phyloP scores from a whole-genome alignment of 2,329 filamentous ascomycete genomes.

The Dactylellina sp. region DNA sequence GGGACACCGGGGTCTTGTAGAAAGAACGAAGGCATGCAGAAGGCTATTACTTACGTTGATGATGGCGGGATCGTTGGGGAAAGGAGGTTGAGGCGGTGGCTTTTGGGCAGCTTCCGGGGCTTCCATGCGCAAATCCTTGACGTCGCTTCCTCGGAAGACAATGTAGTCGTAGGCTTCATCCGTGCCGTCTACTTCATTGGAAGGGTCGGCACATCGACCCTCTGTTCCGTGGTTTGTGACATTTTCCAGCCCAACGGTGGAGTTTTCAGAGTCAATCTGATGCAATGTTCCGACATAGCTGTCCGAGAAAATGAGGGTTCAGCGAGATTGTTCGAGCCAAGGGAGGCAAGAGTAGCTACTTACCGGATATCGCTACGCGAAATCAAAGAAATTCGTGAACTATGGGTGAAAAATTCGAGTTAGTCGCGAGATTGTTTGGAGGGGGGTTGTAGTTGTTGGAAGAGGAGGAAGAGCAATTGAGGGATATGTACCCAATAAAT shows the following conservation, averaged over 20 bases:
- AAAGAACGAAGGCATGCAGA: not conserved
- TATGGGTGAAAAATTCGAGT: slow-evolving; percentile 63
- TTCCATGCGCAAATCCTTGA: slow-evolving; percentile 96
- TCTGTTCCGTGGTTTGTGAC: slow-evolving; percentile 95
- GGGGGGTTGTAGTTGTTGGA: too few relatives aligned
- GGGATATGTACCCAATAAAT: slow-evolving; percentile 71
- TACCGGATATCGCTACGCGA: slow-evolving; percentile 98
- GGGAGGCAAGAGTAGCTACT: slow-evolving; percentile 61
- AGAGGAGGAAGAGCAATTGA: slow-evolving; percentile 62
- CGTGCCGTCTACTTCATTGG: slow-evolving; percentile 84
- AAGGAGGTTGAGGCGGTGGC: slow-evolving; percentile 76
- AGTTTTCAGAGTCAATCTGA: slow-evolving; percentile 97
- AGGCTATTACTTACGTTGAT: slow-evolving; percentile 82
- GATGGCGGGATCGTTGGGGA: slow-evolving; percentile 96
- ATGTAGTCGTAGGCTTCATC: slow-evolving; percentile 98
- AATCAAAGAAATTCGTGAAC: slow-evolving; percentile 94
- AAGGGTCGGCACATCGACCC: slow-evolving; percentile 80
- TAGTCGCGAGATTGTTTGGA: slow-evolving; percentile 51
- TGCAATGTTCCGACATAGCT: slow-evolving; percentile 96
- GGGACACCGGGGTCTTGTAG: slow-evolving; percentile 12
- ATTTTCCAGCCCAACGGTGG: slow-evolving; percentile 96
- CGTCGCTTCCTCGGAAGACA: slow-evolving; percentile 96
- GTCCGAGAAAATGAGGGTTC: slow-evolving; percentile 60
- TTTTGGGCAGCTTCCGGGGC: slow-evolving; percentile 79
- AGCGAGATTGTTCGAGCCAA: slow-evolving; percentile 16